Base-by-base conservation (phyloP, 768 basidiomycete species). In the Harrya chromipes region DNA sequence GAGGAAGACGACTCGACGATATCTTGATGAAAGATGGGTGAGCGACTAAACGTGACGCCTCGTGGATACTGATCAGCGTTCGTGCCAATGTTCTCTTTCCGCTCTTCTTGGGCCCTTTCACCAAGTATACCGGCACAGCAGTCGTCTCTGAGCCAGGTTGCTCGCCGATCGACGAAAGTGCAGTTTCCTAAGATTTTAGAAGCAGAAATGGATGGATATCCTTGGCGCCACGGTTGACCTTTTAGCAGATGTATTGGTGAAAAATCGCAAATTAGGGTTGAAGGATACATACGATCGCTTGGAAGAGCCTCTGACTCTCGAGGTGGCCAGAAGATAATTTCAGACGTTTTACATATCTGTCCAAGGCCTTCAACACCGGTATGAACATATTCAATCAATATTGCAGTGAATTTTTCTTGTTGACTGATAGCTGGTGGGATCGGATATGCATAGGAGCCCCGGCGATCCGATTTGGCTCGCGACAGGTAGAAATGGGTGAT, bases 31-130 rank as follows among this genome's bases (percentile, higher is more conserved):
- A 37, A 29, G 31, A 33, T 23, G 14, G 12, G 20, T 42, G 43
- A 51, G 46, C 19, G 16, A 31, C 20, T 13, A 24, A 3, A 41
- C 8, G 13, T 16, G 16, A 16, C 9, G 19, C 29, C 34, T 23
- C 19, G n/a, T 16, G 16, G 41, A 31, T 20, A 52, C 65, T 50
- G 49, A 90, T 85, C 73, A 91, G 63, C 2, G 81, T 81, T 46
- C 88, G 74, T 1, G 88, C 82, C 59, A 97, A 87, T 0, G 90
- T 91, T 52, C 92, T 95, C 67, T 99, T 99, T 0, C 95, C 94
- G 8, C 82, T 77, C 43, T 89, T 84, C 67, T 90, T 94, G 1
- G 89, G 80, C 1, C 95, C 95, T 61, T 85, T 90, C 19, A 98
- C 76, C 2, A 97, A 61, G 52, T 75, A 84, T 0, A 85, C 69